Percentiles rank a stretch among this genome's conserved stretches.
These are phyloP conservation scores for Schizonepeta tenuifolia DNA, from an alignment of 257 asterid genomes.

Conservation along the genomic window DNA sequence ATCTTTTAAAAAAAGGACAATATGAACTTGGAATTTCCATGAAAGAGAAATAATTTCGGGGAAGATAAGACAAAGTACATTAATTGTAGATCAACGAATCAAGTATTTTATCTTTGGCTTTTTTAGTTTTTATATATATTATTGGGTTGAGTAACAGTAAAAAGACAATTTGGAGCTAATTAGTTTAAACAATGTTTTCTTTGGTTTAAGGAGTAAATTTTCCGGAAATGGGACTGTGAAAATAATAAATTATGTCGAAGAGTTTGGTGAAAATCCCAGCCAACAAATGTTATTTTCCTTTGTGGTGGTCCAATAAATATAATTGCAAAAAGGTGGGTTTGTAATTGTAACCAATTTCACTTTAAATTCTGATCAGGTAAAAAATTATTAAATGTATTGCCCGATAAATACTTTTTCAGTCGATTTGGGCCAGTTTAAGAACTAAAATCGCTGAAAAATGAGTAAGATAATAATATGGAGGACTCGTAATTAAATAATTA, in stretches of 20 bases:
- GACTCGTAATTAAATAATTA: not conserved
- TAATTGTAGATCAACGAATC: not conserved
- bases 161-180: not conserved
- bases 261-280: slow-evolving; percentile 10
- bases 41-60: not conserved
- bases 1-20: slow-evolving; percentile 8
- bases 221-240: slow-evolving; percentile 7
- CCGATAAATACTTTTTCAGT: too few species aligned
- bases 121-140: not conserved
- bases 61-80: slow-evolving; percentile 5
- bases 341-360: not conserved
- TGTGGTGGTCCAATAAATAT: not conserved
- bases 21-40: slow-evolving; percentile 12
- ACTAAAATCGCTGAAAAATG: not conserved
- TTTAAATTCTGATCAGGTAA: not conserved
- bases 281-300: not conserved
- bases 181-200: not conserved
- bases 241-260: not conserved
- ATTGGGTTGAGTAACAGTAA: not conserved
- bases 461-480: not conserved
- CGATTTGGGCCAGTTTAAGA: too few species aligned
- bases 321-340: not conserved
- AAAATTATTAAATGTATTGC: not conserved
- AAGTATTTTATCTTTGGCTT: not conserved
- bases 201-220: not conserved